Conservation (phyloP, 2,329 filamentous ascomycete species). For the Canariomyces notabilis region DNA sequence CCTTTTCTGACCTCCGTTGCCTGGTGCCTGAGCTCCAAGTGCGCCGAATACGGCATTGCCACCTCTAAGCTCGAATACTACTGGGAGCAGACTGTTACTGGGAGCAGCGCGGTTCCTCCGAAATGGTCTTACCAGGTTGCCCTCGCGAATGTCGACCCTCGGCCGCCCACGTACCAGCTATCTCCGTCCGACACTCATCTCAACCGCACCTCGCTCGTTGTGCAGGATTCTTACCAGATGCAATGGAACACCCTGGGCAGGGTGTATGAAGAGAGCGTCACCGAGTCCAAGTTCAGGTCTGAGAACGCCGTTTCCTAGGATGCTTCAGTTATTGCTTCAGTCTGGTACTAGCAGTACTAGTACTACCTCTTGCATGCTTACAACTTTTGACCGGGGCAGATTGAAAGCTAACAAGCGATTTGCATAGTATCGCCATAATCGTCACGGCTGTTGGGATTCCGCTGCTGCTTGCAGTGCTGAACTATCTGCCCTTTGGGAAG, state of each 20-base stretch:
- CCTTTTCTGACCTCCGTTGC: slow-evolving; percentile 7
- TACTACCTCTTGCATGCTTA: no score
- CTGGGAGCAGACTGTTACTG: slow-evolving; percentile 4
- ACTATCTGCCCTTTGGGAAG: not conserved
- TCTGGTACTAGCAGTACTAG: no score
- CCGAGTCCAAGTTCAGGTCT: slow-evolving; percentile 4
- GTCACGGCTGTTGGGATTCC: not conserved
- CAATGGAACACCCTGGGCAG: slow-evolving; percentile 1
- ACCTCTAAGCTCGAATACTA: not conserved
- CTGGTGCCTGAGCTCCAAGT: slow-evolving; percentile 7
- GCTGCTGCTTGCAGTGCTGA: not conserved
- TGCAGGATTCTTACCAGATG: not conserved
- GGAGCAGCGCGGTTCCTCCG: not conserved
- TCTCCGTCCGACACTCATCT: not conserved
- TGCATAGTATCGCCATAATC: not conserved
- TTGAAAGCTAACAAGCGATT: not conserved
- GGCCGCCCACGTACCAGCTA: slow-evolving; percentile 3
- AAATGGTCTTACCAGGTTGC: slow-evolving; percentile 6
- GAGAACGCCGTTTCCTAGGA: no score
- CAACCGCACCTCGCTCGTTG: slow-evolving; percentile 5
- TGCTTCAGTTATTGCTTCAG: no score
- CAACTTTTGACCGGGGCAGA: no score
- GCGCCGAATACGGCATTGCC: not conserved
- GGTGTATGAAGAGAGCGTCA: not conserved
- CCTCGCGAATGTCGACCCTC: slow-evolving; percentile 3